Conservation (phyloP, 139 green algal species). For the Diplosphaera chodatii region DNA sequence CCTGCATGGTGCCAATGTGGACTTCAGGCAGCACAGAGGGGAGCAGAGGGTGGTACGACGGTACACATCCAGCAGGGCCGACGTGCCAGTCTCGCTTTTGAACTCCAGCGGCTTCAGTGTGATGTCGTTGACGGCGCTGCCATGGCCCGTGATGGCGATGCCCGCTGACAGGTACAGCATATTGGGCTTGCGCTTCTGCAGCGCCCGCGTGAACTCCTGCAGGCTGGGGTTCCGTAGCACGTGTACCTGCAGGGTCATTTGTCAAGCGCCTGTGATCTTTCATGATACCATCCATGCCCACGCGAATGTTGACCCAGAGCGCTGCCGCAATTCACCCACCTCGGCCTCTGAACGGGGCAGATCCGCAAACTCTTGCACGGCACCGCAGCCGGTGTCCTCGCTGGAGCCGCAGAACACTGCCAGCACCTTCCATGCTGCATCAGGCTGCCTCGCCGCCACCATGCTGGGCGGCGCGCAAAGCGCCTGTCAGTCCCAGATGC, state of each 20-base stretch:
- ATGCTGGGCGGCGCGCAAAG: no score
- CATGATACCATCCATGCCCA: no score
- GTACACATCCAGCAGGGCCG: no score
- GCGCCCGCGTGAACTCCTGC: constrained; percentile 25
- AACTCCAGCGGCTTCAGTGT: constrained; percentile 17
- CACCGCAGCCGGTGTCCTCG: constrained; percentile 2
- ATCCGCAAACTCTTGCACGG: constrained; percentile 16
- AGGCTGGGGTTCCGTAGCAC: constrained; percentile 33
- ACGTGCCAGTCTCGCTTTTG: neutral
- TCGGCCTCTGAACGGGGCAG: constrained; percentile 4
- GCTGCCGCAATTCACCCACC: no score
- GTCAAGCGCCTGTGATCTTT: no score
- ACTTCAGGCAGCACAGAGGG: no score
- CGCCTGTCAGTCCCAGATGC: no score
- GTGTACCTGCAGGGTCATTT: constrained; percentile 34
- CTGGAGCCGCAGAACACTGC: constrained; percentile 1
- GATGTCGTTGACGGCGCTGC: constrained; percentile 3
- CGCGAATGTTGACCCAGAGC: no score
- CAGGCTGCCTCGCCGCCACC: neutral
- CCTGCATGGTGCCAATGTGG: no score
- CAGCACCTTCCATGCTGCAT: neutral
- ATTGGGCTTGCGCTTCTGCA: constrained; percentile 36
- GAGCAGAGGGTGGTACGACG: no score
- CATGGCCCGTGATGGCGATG: neutral
- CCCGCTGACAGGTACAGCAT: constrained; percentile 49